phyloP scores from a whole-genome alignment of 2,329 filamentous ascomycete species.

The Exophiala xenobiotica region DNA sequence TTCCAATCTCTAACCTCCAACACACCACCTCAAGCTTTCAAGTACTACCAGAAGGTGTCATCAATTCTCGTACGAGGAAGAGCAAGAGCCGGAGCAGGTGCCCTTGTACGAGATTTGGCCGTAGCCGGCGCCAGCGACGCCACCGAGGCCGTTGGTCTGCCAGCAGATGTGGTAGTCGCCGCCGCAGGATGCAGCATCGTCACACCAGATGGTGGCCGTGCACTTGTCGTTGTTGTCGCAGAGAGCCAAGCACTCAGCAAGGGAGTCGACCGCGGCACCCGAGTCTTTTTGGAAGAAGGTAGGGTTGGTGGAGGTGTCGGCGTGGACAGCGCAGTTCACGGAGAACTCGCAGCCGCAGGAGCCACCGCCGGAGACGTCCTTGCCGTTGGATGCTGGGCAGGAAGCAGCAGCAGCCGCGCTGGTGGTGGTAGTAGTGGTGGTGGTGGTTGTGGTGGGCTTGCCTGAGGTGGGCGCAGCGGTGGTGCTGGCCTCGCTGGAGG shows the following conservation, averaged over 20 bases:
- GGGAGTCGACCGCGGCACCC: conserved; percentile 6
- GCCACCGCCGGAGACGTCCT: conserved; percentile 11
- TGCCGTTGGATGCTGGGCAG: conserved; percentile 18
- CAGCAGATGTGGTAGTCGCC: conserved; percentile 23
- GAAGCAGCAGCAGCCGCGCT: conserved; percentile 9
- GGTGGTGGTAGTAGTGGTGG: conserved; percentile 5
- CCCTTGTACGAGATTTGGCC: conserved; percentile 24
- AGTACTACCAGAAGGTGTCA: neutral
- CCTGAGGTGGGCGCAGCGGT: neutral
- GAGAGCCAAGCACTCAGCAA: conserved; percentile 16
- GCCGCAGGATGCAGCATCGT: conserved; percentile 10
- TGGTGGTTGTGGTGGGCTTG: conserved; percentile 13
- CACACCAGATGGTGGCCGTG: conserved; percentile 18
- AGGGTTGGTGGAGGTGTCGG: conserved; percentile 4
- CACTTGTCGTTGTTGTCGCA: conserved; percentile 22
- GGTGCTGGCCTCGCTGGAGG: neutral
- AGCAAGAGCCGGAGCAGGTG: conserved; percentile 18
- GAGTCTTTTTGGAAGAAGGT: conserved; percentile 16
- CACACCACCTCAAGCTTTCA: neutral
- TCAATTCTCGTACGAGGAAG: conserved; percentile 12
- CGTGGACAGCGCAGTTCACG: conserved; percentile 20
- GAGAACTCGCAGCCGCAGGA: conserved; percentile 19
- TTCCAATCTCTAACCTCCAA: no score
- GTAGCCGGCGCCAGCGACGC: conserved; percentile 6
- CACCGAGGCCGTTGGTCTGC: conserved; percentile 15